Conservation (phyloP, 352 stramenopile species). For the Globisporangium ultimum region DNA sequence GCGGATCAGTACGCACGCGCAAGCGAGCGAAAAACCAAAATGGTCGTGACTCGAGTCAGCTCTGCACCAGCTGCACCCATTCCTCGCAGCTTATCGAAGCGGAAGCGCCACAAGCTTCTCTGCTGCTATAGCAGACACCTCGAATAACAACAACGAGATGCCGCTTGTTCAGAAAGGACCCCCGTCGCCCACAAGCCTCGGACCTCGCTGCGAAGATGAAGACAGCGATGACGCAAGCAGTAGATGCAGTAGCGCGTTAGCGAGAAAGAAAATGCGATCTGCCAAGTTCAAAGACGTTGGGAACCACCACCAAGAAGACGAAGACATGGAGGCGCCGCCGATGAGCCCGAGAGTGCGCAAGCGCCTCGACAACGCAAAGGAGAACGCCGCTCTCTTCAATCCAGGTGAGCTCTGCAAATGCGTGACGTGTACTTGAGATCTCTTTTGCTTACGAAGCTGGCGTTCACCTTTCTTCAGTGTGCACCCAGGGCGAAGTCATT, state of each 20-base stretch:
- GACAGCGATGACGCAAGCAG: background rate
- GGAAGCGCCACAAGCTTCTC: constrained; percentile 1
- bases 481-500: constrained; percentile 75
- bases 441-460: too few relatives aligned
- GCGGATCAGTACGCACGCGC: background rate
- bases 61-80: background rate
- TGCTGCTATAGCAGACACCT: background rate
- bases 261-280: background rate
- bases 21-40: constrained; percentile 1
- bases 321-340: constrained; percentile 17
- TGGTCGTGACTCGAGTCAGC: constrained; percentile 2
- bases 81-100: background rate
- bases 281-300: background rate
- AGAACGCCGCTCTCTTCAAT: constrained; percentile 68
- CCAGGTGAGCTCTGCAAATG: constrained; percentile 31
- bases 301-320: constrained; percentile 12
- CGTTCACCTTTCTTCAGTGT: constrained; percentile 30
- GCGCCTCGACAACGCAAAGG: constrained; percentile 70
- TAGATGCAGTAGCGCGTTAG: background rate
- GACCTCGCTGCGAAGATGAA: constrained; percentile 22
- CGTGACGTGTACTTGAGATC: too few relatives aligned
- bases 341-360: constrained; percentile 63
- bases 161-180: constrained; percentile 8
- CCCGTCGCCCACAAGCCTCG: constrained; percentile 5
- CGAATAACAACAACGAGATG: background rate